Conservation (phyloP, 78 protist genomes). For the Chrysochromulina parva region DNA sequence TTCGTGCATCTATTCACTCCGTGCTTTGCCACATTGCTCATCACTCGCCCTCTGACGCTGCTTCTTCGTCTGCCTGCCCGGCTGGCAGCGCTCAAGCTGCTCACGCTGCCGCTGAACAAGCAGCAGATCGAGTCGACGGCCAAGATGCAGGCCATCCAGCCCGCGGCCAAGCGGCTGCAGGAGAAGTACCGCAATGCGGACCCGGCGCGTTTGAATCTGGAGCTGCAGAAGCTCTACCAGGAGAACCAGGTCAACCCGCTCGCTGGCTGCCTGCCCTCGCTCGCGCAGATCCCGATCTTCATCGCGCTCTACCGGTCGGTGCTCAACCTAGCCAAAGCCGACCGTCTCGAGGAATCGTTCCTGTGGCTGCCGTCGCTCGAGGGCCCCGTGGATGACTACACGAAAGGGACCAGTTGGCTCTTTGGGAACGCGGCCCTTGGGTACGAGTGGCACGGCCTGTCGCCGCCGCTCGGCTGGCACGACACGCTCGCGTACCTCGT, state of each 20-base stretch:
- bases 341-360: neutral
- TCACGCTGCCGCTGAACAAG: neutral
- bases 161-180: neutral
- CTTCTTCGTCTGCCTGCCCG: too few relatives aligned
- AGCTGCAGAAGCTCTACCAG: neutral
- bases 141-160: neutral
- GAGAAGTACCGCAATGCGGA: neutral
- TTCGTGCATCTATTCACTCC: too few relatives aligned
- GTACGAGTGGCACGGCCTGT: neutral
- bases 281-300: conserved; percentile 19
- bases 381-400: neutral
- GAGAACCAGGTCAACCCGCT: conserved; percentile 29
- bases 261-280: conserved; percentile 2
- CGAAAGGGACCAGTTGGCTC: neutral
- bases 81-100: neutral
- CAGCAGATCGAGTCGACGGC: conserved; percentile 6
- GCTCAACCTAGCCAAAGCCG: neutral
- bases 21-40: too few relatives aligned
- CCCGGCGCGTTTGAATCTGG: neutral
- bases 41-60: too few relatives aligned
- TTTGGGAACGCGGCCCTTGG: too few relatives aligned
- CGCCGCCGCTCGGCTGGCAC: neutral
- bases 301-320: neutral
- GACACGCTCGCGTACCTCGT: neutral
- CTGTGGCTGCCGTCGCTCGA: conserved; percentile 3